A percentile compares a stretch with the other conserved stretches of the same genome.
phyloP scores from a whole-genome alignment of 768 basidiomycete species.

The Lentinula lateritia region DNA sequence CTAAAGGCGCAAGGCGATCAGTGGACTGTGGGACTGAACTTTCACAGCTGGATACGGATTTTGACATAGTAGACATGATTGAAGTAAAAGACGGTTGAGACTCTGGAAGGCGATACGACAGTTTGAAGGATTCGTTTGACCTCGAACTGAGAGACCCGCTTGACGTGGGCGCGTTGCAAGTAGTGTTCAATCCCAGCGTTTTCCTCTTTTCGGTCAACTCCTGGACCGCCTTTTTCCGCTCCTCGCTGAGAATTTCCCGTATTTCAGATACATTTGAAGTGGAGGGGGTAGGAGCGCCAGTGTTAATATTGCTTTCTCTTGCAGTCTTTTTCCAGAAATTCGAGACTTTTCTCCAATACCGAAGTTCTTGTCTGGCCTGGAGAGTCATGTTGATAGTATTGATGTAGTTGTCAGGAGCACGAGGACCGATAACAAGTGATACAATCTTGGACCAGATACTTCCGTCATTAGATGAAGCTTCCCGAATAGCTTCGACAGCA shows the following conservation, averaged over 20 bases:
- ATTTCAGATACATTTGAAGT: slow-evolving; percentile 33
- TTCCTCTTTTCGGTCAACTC: slow-evolving; percentile 24
- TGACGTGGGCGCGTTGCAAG: background rate
- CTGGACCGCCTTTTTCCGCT: slow-evolving; percentile 35
- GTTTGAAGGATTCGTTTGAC: background rate
- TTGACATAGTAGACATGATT: background rate
- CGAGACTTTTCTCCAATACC: slow-evolving; percentile 33
- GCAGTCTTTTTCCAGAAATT: slow-evolving; percentile 44
- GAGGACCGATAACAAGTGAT: slow-evolving; percentile 25
- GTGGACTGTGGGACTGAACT: background rate
- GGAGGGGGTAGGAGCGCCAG: slow-evolving; percentile 30
- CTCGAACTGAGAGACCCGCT: background rate
- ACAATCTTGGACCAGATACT: slow-evolving; percentile 40
- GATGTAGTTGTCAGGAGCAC: slow-evolving; percentile 36
- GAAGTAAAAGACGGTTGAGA: slow-evolving; percentile 5
- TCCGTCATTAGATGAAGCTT: slow-evolving; percentile 30
- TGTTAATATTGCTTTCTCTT: slow-evolving; percentile 20
- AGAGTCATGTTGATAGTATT: slow-evolving; percentile 41
- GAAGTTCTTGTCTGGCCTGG: slow-evolving; percentile 37
- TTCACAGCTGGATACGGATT: background rate
- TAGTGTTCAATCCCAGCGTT: background rate
- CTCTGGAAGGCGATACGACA: background rate
- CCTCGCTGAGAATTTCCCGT: slow-evolving; percentile 23
- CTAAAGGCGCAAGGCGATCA: slow-evolving; percentile 8
- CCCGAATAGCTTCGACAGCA: slow-evolving; percentile 36